phyloP scores from a whole-genome alignment of 2,329 filamentous ascomycete genomes.

The Atkinsonella hypoxylon region DNA sequence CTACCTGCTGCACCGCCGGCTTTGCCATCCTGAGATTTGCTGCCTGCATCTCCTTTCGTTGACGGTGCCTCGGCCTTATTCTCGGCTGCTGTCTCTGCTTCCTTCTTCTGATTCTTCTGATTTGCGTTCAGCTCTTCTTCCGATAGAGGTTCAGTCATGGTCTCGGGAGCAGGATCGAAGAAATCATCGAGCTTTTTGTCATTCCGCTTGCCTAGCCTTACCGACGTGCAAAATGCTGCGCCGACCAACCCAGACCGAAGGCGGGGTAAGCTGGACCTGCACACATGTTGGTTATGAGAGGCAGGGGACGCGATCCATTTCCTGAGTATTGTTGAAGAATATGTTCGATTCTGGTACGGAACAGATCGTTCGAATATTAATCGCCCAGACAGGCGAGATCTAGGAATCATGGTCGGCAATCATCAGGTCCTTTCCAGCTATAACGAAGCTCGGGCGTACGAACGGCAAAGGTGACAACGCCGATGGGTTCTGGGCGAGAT shows the following conservation, averaged over 20 bases:
- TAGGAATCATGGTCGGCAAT: constrained; percentile 26
- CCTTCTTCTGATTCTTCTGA: constrained; percentile 32
- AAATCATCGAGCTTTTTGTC: constrained; percentile 33
- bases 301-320: constrained; percentile 17
- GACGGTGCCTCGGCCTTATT: constrained; percentile 32
- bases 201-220: constrained; percentile 23
- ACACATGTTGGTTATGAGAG: constrained; percentile 18
- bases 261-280: constrained; percentile 20
- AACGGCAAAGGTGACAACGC: constrained; percentile 3
- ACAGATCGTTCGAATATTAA: constrained; percentile 25
- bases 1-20: constrained; percentile 28
- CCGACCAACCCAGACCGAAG: constrained; percentile 16
- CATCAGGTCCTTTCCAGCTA: neutral
- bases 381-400: constrained; percentile 27
- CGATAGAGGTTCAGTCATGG: constrained; percentile 32
- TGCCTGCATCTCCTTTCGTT: constrained; percentile 29
- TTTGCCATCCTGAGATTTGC: constrained; percentile 38
- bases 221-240: constrained; percentile 26
- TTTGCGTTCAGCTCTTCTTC: constrained; percentile 42
- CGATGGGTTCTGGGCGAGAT: neutral
- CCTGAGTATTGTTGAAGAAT: constrained; percentile 13
- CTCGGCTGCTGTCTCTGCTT: constrained; percentile 33
- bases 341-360: constrained; percentile 14
- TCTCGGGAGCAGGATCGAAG: constrained; percentile 34
- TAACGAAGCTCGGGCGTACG: constrained; percentile 4